Percentiles rank a stretch among this genome's conserved stretches.
These are phyloP conservation scores for Flaveria ramosissima DNA, from an alignment of 129 eudicot species.

Conservation along the genomic window DNA sequence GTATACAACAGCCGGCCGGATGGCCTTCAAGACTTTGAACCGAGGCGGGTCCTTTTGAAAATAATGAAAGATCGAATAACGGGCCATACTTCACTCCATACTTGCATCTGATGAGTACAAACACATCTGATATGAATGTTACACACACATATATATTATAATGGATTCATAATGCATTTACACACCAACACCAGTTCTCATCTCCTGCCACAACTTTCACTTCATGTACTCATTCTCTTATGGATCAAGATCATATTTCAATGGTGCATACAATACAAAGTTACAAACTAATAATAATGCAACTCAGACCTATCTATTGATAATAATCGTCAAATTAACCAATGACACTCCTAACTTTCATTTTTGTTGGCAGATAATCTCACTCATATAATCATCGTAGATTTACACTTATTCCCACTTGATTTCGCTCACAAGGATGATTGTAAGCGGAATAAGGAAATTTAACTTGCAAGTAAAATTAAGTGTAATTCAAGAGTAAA, in stretches of 20 bases:
- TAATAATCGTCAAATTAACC: too few species aligned
- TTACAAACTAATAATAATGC: background rate
- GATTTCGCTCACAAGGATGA: too few species aligned
- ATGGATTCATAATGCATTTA: conserved; percentile 26
- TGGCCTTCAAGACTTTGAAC: conserved; percentile 28
- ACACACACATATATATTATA: background rate
- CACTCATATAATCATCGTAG: too few species aligned
- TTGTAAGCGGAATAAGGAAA: too few species aligned
- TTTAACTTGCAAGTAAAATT: too few species aligned
- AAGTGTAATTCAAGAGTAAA: too few species aligned
- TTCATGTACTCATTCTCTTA: conserved; percentile 30
- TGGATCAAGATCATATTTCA: conserved; percentile 5
- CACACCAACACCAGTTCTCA: conserved; percentile 26
- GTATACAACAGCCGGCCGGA: conserved; percentile 37
- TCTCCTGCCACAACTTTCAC: conserved; percentile 31
- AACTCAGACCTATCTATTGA: too few species aligned
- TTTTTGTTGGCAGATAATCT: too few species aligned
- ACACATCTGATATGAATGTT: conserved; percentile 28
- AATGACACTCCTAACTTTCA: too few species aligned
- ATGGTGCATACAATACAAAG: conserved; percentile 8
- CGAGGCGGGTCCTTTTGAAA: conserved; percentile 39
- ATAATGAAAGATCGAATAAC: conserved; percentile 31
- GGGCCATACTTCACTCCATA: conserved; percentile 63
- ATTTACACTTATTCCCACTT: too few species aligned
- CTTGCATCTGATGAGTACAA: conserved; percentile 45